These are phyloP conservation scores for Nidularia pulvinata DNA, from an alignment of 768 basidiomycete species.

Conservation along the genomic window DNA sequence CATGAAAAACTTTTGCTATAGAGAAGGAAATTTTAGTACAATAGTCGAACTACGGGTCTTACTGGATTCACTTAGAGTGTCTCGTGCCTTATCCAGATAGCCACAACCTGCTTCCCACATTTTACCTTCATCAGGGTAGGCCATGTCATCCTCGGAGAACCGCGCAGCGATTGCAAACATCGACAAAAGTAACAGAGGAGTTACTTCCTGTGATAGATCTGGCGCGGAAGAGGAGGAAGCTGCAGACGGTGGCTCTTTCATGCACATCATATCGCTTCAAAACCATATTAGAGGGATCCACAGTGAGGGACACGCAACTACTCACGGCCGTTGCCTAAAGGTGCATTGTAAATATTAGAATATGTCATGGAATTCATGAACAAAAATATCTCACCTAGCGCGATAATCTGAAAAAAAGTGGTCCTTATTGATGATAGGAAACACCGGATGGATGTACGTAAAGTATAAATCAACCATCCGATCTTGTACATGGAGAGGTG, in stretches of 20 bases:
- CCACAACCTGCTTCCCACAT: slow-evolving; percentile 73
- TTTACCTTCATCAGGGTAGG: slow-evolving; percentile 44
- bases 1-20: slow-evolving; percentile 63
- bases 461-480: slow-evolving; percentile 77
- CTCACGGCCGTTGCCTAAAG: neutral
- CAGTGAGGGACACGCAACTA: too few relatives aligned
- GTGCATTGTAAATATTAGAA: neutral
- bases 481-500: slow-evolving; percentile 62
- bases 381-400: slow-evolving; percentile 32
- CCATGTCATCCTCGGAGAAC: slow-evolving; percentile 53
- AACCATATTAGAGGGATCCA: neutral
- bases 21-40: slow-evolving; percentile 5
- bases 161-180: slow-evolving; percentile 85
- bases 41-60: neutral
- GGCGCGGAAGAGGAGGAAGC: slow-evolving; percentile 35
- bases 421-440: slow-evolving; percentile 77
- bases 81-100: slow-evolving; percentile 62
- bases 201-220: slow-evolving; percentile 61
- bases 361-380: too few relatives aligned
- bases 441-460: slow-evolving; percentile 80
- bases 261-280: slow-evolving; percentile 7
- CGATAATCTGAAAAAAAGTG: slow-evolving; percentile 69
- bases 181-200: slow-evolving; percentile 70
- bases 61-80: slow-evolving; percentile 52
- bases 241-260: slow-evolving; percentile 16